Evolutionary conservation across 495 filamentous ascomycete species (phyloP), one percentile per base, ranked within the genome.

Genomic region (Copromyces sp.): DNA sequence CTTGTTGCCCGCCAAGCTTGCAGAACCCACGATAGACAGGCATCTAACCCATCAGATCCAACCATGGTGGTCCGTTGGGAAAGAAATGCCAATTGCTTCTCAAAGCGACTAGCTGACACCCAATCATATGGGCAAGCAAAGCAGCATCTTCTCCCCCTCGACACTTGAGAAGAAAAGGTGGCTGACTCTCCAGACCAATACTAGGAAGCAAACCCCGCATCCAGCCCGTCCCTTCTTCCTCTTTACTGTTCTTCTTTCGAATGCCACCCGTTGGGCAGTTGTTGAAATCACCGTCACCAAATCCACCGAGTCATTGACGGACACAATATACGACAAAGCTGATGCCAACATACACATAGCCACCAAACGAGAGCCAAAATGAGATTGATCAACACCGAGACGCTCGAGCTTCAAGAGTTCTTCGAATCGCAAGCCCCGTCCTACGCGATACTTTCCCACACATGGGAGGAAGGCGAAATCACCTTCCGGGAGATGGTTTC

Each of bases 361-460:
- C 4, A 32, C 20, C 24, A 61, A 32, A 0, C 47, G 24, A 61
- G 47, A 41, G 24, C 37, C 32, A 72, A 0, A 0, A 74, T 74
- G 72, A 69, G 69, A 20, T 47, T 74, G n/a, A 68, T 74, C 72
- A 47, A 74, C 47, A 32, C 69, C 12, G 5, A 59, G 20, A 71
- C 69, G 16, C 53, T 74, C 2, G 20, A 71, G 29, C 69, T 74
- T 1, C 29, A 68, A 0, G 69, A 71, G 7, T 74, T 74, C 47
- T 40, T 70, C 35, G 69, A 70, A 2, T 39, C 35, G 8, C 12
- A 29, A 1, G 45, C 44, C 11, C 68, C 72, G 0, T 0, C 9
- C 1, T 74, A 74, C 39, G 70, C 32, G 39, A 74, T 74, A 4
- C 70, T 74, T 6, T 74, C 73, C 4, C 70, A 74, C 45, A 74